Evolutionary conservation across 768 basidiomycete species (phyloP), one percentile per base, ranked within the genome.

Genomic region (Tubosaeta sp.): DNA sequence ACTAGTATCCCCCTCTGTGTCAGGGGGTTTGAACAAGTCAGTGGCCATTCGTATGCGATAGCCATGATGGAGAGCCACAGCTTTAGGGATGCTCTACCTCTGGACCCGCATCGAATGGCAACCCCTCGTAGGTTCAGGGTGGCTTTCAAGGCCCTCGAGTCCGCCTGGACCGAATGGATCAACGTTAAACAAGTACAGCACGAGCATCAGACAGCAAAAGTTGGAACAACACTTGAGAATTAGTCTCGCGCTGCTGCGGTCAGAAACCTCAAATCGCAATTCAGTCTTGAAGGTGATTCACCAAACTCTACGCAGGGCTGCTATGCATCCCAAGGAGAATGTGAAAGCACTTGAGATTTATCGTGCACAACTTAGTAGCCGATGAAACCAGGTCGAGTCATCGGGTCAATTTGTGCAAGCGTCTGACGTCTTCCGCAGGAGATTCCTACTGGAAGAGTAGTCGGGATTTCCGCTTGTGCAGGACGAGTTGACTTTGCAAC

Each of bases 151-250:
- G 60, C 12, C 68, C 72, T 16, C 74, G 74, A 55, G 64, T 77
- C 44, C 72, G 74, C 25, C 63, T 76, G 27, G 38, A 31, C 62
- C 76, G 55, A 76, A 76, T 58, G 67, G 62, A 37, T 65, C 63
- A 25, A 71, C 72, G 5, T 62, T 72, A 54, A 47, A 43, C 16
- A 37, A 14, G 43, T 64, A 66, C 42, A 75, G 75, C 25, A 66
- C 73, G 11, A 46, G 75, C 73, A 32, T 70, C 65, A 67, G 22
- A 65, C 27, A 65, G 68, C 50, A 51, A 63, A 44, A 55, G 57
- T 16, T 73, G 74, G 75, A 74, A 71, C 46, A 52, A 61, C 43
- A 67, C 71, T 25, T 74, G 74, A 43, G 71, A 67, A 35, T 25
- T 43, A 41, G 35, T 19, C 19, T 22, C 22, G 4, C 22, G 12